Base-by-base conservation (phyloP, 2,329 filamentous ascomycete genomes). In the Colletotrichum lini region DNA sequence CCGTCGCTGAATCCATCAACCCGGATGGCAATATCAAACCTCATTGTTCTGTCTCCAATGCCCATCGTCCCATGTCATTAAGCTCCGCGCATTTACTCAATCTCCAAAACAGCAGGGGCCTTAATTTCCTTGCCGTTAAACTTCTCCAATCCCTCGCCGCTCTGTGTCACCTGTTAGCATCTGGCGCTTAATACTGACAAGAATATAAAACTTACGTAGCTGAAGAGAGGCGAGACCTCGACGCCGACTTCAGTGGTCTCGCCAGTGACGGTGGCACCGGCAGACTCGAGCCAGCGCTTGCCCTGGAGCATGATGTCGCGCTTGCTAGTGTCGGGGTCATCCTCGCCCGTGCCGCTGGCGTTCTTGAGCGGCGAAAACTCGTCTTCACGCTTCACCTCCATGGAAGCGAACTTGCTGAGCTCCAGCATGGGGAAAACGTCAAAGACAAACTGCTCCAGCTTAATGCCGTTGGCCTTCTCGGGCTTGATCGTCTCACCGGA, bases 351-450 rank as follows among this genome's bases (percentile, higher is more conserved):
- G 65, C 95, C 94, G 73, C 87, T 88, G 44, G 87, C 89, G 79
- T 99, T 99, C 91, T 99, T 99, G 75, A 99, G 86, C 5, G 96
- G 96, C 38, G 95, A 98, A 86, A 99, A 99, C 84, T 99, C 96
- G 76, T 99, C 96, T 85, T 98, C 95, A 73, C 96, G 94, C 82
- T 92, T 94, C 63, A 99, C 96, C 84, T 99, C 96, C 85, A 98
- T 92, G 83, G 92, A 97, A 30, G 95, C 96, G 79, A 99, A 99
- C 84, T 97, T 95, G 75, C 92, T 88, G 74, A 99, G 90, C 21
- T 92, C 85, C 63, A 97, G 87, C 86, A 96, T 89, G 72, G 96
- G 95, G 88, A 99, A 99, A 79, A 97, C 96, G 80, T 99, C 96
- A 80, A 99, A 99, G 72, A 99, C 95, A 78, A 98, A 99, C 84